phyloP scores from a whole-genome alignment of 1,284 basidiomycete genomes.

The Termitomyces sp. region DNA sequence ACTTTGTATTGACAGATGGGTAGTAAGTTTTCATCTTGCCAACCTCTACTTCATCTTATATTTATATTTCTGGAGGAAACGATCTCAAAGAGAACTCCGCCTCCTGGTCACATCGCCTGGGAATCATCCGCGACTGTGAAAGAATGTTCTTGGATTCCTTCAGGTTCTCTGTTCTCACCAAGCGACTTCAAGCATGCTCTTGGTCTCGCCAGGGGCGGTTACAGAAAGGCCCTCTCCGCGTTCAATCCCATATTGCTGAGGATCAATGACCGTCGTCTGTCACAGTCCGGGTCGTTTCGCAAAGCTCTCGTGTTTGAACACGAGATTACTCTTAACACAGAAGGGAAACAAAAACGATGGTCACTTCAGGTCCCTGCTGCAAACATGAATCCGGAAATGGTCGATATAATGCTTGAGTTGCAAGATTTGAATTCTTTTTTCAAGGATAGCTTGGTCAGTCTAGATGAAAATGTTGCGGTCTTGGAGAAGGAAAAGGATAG shows the following conservation, averaged over 20 bases:
- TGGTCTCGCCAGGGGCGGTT: constrained; percentile 16
- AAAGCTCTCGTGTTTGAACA: constrained; percentile 32
- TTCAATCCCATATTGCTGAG: constrained; percentile 9
- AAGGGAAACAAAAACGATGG: constrained; percentile 26
- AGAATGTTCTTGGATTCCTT: constrained; percentile 39
- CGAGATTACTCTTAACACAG: constrained; percentile 26
- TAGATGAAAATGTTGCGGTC: constrained; percentile 13
- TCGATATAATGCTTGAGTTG: constrained; percentile 36
- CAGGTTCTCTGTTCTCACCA: constrained; percentile 46
- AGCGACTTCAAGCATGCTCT: constrained; percentile 31
- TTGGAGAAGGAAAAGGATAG: constrained; percentile 18
- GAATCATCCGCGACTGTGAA: constrained; percentile 26
- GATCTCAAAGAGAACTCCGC: constrained; percentile 21
- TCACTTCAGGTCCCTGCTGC: constrained; percentile 32
- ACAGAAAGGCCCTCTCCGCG: constrained; percentile 4
- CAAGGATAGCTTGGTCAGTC: constrained; percentile 23
- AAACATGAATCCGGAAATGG: constrained; percentile 34
- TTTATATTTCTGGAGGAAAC: constrained; percentile 20
- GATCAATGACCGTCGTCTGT: constrained; percentile 12
- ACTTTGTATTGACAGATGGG: constrained; percentile 14
- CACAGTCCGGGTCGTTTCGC: constrained; percentile 18
- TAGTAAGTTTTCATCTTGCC: constrained; percentile 11
- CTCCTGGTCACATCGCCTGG: constrained; percentile 45
- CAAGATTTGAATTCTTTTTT: constrained; percentile 35
- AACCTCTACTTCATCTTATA: neutral